Conservation (phyloP, 2,329 filamentous ascomycete genomes). For the Taxawa tesnikishii region DNA sequence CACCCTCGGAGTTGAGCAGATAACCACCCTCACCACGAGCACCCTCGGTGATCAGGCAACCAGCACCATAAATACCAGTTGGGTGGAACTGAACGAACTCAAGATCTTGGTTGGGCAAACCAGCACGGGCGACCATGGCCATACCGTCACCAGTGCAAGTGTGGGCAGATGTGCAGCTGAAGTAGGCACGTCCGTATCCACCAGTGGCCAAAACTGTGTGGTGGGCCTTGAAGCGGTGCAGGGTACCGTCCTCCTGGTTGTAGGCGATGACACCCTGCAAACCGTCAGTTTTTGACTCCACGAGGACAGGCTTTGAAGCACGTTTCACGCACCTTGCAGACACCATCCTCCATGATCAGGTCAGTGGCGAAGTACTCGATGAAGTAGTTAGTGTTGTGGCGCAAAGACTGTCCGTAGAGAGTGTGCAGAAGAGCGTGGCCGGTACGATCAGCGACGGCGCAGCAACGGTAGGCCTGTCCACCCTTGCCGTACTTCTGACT, state of each 20-base stretch:
- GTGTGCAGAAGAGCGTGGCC: slow-evolving; percentile 97
- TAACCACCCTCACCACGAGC: slow-evolving; percentile 97
- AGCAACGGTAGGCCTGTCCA: slow-evolving; percentile 95
- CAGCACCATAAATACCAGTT: slow-evolving; percentile 96
- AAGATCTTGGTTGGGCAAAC: slow-evolving; percentile 96
- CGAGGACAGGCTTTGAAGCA: slow-evolving; percentile 2
- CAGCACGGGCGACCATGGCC: slow-evolving; percentile 97
- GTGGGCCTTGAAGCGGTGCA: slow-evolving; percentile 92
- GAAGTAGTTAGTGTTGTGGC: slow-evolving; percentile 99
- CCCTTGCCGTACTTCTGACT: slow-evolving; percentile 92
- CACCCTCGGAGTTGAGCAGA: slow-evolving; percentile 92
- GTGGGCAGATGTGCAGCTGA: slow-evolving; percentile 95
- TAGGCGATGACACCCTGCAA: slow-evolving; percentile 73
- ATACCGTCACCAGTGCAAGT: slow-evolving; percentile 98
- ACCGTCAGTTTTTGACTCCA: not conserved
- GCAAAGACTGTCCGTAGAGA: slow-evolving; percentile 90
- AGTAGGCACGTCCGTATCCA: slow-evolving; percentile 96
- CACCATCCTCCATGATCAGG: slow-evolving; percentile 92
- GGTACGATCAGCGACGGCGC: slow-evolving; percentile 89
- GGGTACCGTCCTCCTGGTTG: slow-evolving; percentile 96
- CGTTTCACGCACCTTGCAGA: slow-evolving; percentile 54
- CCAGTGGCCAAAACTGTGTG: slow-evolving; percentile 95
- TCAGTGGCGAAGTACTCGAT: slow-evolving; percentile 98
- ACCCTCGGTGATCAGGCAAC: slow-evolving; percentile 95
- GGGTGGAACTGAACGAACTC: slow-evolving; percentile 99